Conservation (phyloP, 2,329 filamentous ascomycete species). For the Aspergillus cejpii region DNA sequence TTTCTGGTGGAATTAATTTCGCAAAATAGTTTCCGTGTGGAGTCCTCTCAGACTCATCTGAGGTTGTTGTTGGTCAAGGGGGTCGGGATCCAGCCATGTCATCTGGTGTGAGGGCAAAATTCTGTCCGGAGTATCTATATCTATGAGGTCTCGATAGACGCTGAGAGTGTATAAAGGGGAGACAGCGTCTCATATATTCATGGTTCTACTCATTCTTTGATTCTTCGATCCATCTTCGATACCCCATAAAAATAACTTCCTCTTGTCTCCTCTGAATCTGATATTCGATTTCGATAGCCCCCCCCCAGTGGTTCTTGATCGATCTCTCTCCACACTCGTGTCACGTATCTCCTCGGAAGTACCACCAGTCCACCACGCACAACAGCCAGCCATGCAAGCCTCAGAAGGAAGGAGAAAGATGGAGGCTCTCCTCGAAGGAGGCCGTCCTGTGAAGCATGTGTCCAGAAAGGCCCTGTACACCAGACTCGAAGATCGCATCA, state of each 20-base stretch:
- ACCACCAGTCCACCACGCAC: background rate
- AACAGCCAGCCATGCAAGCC: slow-evolving; percentile 1
- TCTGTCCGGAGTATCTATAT: background rate
- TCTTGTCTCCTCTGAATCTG: background rate
- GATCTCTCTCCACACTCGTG: background rate
- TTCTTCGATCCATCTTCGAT: background rate
- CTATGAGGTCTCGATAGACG: background rate
- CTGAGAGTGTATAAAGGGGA: background rate
- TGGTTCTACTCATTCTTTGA: background rate
- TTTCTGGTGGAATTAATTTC: background rate
- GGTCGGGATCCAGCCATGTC: background rate
- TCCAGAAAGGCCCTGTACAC: slow-evolving; percentile 66
- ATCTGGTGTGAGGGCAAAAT: background rate
- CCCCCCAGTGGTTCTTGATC: background rate
- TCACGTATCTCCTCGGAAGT: background rate
- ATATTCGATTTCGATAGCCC: too few relatives aligned
- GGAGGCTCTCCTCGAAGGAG: slow-evolving; percentile 13
- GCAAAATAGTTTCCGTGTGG: background rate
- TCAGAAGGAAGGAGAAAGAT: slow-evolving; percentile 4
- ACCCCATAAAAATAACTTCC: background rate
- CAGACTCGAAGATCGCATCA: slow-evolving; percentile 60
- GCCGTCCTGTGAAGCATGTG: slow-evolving; percentile 50
- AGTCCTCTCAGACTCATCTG: background rate
- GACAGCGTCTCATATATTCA: background rate
- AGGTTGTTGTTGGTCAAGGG: background rate